phyloP scores from a whole-genome alignment of 2,329 filamentous ascomycete genomes.

The Talaromyces sp. region DNA sequence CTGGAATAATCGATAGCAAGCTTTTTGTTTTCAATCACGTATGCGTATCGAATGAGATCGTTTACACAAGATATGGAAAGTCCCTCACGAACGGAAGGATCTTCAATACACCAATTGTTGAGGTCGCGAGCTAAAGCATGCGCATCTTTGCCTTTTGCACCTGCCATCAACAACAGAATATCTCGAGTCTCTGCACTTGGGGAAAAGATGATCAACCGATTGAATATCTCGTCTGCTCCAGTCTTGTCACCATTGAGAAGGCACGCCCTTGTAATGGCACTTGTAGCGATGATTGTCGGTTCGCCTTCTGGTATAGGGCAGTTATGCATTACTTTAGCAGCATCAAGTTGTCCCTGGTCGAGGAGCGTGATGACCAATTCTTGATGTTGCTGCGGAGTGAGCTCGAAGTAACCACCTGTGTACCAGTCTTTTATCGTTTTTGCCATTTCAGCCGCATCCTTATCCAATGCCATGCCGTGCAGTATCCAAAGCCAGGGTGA shows the following conservation, averaged over 20 bases:
- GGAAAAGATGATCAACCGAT: conserved; percentile 39
- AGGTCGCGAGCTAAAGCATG: conserved; percentile 73
- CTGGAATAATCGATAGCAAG: conserved; percentile 70
- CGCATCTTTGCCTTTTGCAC: conserved; percentile 66
- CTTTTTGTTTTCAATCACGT: conserved; percentile 65
- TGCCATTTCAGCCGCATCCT: conserved; percentile 56
- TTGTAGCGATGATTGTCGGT: conserved; percentile 49
- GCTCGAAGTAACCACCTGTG: conserved; percentile 47
- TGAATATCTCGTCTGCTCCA: conserved; percentile 62
- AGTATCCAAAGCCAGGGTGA: conserved; percentile 53
- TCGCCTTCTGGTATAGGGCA: conserved; percentile 48
- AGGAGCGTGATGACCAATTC: conserved; percentile 63
- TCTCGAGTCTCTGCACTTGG: conserved; percentile 63
- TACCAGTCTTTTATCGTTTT: conserved; percentile 51
- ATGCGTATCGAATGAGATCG: conserved; percentile 67
- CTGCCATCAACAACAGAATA: conserved; percentile 70
- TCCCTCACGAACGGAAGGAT: conserved; percentile 42
- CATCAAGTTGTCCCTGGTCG: conserved; percentile 53
- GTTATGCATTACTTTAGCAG: conserved; percentile 66
- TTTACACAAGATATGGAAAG: conserved; percentile 75
- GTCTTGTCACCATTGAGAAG: conserved; percentile 57
- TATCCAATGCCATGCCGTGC: conserved; percentile 60
- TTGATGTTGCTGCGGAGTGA: conserved; percentile 42
- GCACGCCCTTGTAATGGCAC: conserved; percentile 59
- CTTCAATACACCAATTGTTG: conserved; percentile 57